Percentiles rank a stretch among this genome's conserved stretches.
These are phyloP conservation scores for Suhomyces sp. DNA, from an alignment of 805 yeast species.

Conservation along the genomic window DNA sequence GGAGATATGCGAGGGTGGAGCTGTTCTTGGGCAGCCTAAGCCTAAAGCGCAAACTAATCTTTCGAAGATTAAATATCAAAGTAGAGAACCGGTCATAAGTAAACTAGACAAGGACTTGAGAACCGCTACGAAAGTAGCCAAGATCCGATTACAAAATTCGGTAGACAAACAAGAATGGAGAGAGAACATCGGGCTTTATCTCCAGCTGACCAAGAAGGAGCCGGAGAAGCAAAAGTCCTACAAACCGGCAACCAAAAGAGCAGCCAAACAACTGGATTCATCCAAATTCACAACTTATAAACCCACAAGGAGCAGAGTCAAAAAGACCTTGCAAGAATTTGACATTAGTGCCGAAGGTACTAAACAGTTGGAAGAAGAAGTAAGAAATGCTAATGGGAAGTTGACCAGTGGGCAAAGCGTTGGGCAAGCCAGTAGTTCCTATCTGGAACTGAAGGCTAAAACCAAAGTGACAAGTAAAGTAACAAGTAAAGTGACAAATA, in stretches of 20 bases:
- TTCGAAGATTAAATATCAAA: slow-evolving; percentile 8
- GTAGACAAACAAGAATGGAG: slow-evolving; percentile 25
- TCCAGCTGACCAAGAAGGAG: slow-evolving; percentile 8
- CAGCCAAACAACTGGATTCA: background rate
- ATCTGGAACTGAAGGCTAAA: background rate
- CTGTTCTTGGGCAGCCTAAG: slow-evolving; percentile 3
- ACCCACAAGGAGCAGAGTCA: background rate
- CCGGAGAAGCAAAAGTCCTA: background rate
- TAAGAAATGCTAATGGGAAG: background rate
- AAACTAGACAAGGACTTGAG: slow-evolving; percentile 15
- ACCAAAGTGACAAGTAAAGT: background rate
- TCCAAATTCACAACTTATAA: background rate
- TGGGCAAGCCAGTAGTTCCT: background rate
- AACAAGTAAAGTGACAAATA: background rate
- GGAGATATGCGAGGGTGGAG: slow-evolving; percentile 25
- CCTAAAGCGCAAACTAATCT: slow-evolving; percentile 1
- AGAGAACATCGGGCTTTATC: slow-evolving; percentile 14
- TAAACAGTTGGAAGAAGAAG: slow-evolving; percentile 2
- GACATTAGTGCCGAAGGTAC: slow-evolving; percentile 8
- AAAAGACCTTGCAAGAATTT: slow-evolving; percentile 4
- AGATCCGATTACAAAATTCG: slow-evolving; percentile 29
- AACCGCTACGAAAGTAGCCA: slow-evolving; percentile 17
- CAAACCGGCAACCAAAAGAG: background rate
- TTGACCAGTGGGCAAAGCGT: background rate
- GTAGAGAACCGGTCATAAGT: slow-evolving; percentile 15